Evolutionary conservation across 371 early-diverging fungal genomes (phyloP), one percentile per base, ranked within the genome.

Genomic region (Mucor racemosus): DNA sequence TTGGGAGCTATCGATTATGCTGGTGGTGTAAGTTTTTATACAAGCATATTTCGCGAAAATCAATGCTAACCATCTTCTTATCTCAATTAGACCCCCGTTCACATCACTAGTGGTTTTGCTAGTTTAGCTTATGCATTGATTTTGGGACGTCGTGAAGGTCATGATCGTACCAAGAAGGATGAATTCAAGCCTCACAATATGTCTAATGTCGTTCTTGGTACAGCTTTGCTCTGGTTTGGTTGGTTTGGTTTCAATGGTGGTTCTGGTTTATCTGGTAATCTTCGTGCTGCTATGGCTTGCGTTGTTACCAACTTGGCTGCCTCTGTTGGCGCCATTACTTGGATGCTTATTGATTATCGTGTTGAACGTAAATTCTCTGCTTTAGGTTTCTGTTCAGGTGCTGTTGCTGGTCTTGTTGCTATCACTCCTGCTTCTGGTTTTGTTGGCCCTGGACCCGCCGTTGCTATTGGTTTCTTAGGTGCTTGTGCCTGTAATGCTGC

Each of bases 371-470:
- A 93, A 72, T 85, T 94, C 38, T 94, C 97, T 35, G 92, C 91
- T 31, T 78, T 97, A 38, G 94, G 92, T 11, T 96, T 95, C 74
- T 97, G 97, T 76, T 91, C 93, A 5, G 97, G 97, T 35, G 95
- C 94, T 17, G 92, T 97, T 36, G 88, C 95, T 11, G 98, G 95
- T 10, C 78, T 97, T n/a, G 97, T 96, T 5, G 89, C 92, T 14
- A 95, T 97, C 66, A 97, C 98, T 0, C 98, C 98, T 10, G 95
- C 86, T 5, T 88, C 95, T 3, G 98, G 98, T 8, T 97, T 79
- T 65, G 94, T 96, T 31, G 88, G 90, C 0, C 92, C 95, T n/a
- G 90, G 87, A 65, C 87, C 94, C 26, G 85, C 92, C 40, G 86
- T 95, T 17, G 85, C 93, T 4, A 91, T 95, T 64, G 97, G 97